phyloP scores from a whole-genome alignment of 345 rosid genomes.

The Brassica incana region DNA sequence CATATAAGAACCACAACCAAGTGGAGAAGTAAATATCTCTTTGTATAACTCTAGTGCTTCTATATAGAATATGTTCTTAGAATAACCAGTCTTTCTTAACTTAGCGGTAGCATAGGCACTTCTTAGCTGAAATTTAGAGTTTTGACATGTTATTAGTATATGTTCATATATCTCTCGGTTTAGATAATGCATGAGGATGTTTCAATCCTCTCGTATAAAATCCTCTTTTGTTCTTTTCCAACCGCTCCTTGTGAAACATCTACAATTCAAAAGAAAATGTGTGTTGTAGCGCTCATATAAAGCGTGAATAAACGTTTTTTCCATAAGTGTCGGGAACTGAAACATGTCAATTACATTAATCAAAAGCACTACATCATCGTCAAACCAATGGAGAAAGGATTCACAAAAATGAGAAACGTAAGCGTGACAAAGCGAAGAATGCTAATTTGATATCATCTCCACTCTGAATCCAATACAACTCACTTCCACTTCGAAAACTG shows the following conservation, averaged over 20 bases:
- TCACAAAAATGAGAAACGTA: neutral
- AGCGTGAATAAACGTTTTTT: conserved; percentile 15
- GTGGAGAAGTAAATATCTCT: conserved; percentile 50
- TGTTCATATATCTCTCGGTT: too few species aligned
- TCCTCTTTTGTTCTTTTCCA: conserved; percentile 94
- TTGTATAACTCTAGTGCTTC: conserved; percentile 75
- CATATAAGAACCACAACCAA: neutral
- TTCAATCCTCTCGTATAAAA: conserved; percentile 61
- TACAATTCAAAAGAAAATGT: conserved; percentile 35
- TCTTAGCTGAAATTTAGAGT: conserved; percentile 56
- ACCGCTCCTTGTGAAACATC: conserved; percentile 84
- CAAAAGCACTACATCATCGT: neutral
- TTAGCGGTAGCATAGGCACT: conserved; percentile 83
- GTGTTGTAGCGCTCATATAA: conserved; percentile 42
- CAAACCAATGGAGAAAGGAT: conserved; percentile 6
- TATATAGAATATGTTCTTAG: conserved; percentile 64
- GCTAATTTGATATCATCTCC: conserved; percentile 8
- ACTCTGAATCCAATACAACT: neutral
- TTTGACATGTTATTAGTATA: neutral
- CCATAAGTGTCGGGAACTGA: conserved; percentile 48
- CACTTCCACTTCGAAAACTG: conserved; percentile 15
- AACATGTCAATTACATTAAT: conserved; percentile 30
- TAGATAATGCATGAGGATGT: too few species aligned
- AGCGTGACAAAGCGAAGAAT: conserved; percentile 42
- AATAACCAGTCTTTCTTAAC: conserved; percentile 83